Conservation (phyloP, 2,329 filamentous ascomycete species). For the Hymenoscyphus salicellus region DNA sequence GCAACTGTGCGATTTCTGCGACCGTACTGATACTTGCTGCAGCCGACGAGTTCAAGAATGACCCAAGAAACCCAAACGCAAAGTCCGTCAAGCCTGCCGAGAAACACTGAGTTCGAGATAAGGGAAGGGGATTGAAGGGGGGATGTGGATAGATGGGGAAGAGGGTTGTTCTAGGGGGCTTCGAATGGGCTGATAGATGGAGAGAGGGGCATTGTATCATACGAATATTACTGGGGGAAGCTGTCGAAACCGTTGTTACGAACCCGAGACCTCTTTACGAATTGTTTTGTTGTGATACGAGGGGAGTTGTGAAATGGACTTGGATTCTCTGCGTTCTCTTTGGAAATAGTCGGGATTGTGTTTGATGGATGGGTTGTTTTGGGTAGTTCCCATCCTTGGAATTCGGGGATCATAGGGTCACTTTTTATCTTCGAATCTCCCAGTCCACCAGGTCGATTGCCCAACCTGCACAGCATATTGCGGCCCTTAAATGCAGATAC, state of each 20-base stretch:
- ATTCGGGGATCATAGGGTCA: too few relatives aligned
- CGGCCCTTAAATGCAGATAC: too few relatives aligned
- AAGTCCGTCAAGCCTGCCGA: constrained; percentile 35
- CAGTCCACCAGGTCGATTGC: too few relatives aligned
- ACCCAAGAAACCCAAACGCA: constrained; percentile 76
- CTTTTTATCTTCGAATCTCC: too few relatives aligned
- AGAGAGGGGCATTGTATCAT: constrained; percentile 12
- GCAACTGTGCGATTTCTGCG: too few relatives aligned
- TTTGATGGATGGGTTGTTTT: too few relatives aligned
- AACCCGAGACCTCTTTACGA: neutral
- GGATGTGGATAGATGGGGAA: neutral
- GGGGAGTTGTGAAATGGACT: neutral
- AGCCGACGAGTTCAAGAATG: constrained; percentile 97
- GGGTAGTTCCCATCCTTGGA: too few relatives aligned
- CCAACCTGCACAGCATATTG: too few relatives aligned
- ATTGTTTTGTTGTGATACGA: neutral
- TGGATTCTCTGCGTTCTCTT: too few relatives aligned
- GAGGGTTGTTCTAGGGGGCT: neutral
- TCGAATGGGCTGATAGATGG: neutral
- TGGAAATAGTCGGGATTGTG: too few relatives aligned
- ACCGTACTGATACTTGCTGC: too few relatives aligned
- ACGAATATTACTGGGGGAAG: constrained; percentile 7
- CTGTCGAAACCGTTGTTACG: constrained; percentile 3
- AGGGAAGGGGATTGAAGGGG: neutral
- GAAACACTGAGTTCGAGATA: constrained; percentile 30